Conservation (phyloP, 1,284 basidiomycete species). For the Sphaerobolus stellatus region DNA sequence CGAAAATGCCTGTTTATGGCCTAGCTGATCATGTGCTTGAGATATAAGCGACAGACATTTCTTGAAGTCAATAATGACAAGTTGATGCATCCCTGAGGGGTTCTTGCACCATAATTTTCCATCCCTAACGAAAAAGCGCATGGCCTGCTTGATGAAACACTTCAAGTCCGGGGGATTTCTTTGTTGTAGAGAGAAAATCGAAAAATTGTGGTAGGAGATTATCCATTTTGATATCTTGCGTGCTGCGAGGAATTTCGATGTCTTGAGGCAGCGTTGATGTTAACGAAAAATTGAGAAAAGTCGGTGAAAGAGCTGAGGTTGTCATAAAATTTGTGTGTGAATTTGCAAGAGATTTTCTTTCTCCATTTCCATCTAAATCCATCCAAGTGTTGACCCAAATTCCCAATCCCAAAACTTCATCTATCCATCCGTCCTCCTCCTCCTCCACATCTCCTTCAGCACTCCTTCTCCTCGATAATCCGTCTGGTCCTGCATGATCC, state of each 20-base stretch:
- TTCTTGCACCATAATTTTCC: neutral
- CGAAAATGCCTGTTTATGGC: conserved; percentile 6
- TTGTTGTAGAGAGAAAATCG: too few relatives aligned
- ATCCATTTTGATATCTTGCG: too few relatives aligned
- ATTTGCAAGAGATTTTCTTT: too few relatives aligned
- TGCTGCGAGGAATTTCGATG: too few relatives aligned
- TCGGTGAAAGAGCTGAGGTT: too few relatives aligned
- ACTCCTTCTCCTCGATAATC: conserved; percentile 30
- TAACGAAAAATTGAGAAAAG: too few relatives aligned
- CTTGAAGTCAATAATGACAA: neutral
- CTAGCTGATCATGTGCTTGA: conserved; percentile 2
- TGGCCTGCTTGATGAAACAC: neutral
- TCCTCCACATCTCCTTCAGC: neutral
- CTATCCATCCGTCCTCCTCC: neutral
- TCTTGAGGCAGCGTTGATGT: too few relatives aligned
- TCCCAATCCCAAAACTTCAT: neutral
- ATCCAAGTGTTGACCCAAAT: too few relatives aligned
- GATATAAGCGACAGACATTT: neutral
- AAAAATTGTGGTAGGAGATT: too few relatives aligned
- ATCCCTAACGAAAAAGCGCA: neutral
- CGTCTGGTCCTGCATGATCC: conserved; percentile 30
- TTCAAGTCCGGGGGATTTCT: too few relatives aligned
- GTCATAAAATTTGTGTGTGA: too few relatives aligned
- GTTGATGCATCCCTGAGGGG: neutral
- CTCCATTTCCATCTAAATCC: too few relatives aligned